Percentiles rank a stretch among this genome's conserved stretches.
These are phyloP conservation scores for Coemansia sp. DNA, from an alignment of 371 early-diverging fungal species.

Conservation along the genomic window DNA sequence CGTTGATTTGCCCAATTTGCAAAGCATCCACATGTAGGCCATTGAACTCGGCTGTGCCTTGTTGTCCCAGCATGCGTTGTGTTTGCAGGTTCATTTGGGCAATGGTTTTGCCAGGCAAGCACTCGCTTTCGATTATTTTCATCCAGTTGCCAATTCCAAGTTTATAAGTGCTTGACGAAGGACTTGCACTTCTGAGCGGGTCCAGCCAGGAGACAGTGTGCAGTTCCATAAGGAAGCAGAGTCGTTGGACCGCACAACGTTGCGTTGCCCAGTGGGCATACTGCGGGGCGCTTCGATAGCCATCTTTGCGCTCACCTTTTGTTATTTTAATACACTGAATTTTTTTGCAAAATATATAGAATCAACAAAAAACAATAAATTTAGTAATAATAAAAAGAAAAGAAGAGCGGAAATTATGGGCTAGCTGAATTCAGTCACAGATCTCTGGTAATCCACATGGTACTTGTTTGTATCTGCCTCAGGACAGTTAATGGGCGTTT, in stretches of 20 bases:
- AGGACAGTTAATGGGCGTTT: slow-evolving; percentile 88
- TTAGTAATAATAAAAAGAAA: background rate
- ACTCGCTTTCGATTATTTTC: slow-evolving; percentile 84
- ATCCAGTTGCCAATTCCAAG: slow-evolving; percentile 95
- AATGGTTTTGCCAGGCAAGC: slow-evolving; percentile 87
- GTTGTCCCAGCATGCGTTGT: slow-evolving; percentile 90
- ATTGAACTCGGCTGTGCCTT: slow-evolving; percentile 91
- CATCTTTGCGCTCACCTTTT: background rate
- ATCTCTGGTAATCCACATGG: slow-evolving; percentile 48
- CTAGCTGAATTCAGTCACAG: background rate
- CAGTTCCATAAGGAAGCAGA: slow-evolving; percentile 91
- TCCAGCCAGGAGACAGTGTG: slow-evolving; percentile 92
- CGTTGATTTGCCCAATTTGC: slow-evolving; percentile 78
- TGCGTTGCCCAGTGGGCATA: slow-evolving; percentile 86
- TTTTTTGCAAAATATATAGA: background rate
- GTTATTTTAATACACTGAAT: no score
- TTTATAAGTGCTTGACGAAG: slow-evolving; percentile 80
- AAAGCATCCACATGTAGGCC: slow-evolving; percentile 87
- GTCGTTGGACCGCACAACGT: slow-evolving; percentile 87
- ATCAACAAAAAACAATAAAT: background rate
- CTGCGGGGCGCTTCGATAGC: slow-evolving; percentile 65
- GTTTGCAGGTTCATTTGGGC: slow-evolving; percentile 94
- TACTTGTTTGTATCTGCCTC: slow-evolving; percentile 49
- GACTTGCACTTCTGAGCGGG: slow-evolving; percentile 76
- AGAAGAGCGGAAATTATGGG: slow-evolving; percentile 10